These are phyloP conservation scores for Aspergillus floridensis DNA, from an alignment of 2,329 filamentous ascomycete species.

Conservation along the genomic window DNA sequence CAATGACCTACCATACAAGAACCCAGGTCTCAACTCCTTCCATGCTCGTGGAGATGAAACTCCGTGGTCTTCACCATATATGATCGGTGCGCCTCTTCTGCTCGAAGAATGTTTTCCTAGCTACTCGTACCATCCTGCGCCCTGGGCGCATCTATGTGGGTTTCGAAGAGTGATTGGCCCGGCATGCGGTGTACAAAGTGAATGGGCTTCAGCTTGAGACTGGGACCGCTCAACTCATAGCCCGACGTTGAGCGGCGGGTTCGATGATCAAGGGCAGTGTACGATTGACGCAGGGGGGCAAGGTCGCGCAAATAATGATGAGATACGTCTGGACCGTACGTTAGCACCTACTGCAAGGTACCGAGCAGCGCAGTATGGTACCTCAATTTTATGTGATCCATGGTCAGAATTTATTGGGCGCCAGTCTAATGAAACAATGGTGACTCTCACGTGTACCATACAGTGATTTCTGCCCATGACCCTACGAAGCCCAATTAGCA, in stretches of 20 bases:
- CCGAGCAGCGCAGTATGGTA: too few species aligned
- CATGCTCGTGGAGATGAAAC: conserved; percentile 1
- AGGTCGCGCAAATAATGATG: conserved; percentile 14
- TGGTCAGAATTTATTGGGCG: too few species aligned
- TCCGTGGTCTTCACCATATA: conserved; percentile 9
- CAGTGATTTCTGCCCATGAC: too few species aligned
- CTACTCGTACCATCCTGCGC: background rate
- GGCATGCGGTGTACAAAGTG: conserved; percentile 2
- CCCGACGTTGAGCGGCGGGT: conserved; percentile 1
- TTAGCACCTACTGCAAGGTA: background rate
- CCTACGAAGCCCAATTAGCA: too few species aligned
- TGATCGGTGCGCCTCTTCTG: background rate
- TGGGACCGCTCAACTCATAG: background rate
- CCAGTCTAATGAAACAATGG: too few species aligned
- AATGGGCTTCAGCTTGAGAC: background rate
- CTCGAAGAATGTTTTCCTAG: conserved; percentile 1
- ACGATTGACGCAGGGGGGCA: conserved; percentile 13
- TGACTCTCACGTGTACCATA: too few species aligned
- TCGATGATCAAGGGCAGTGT: conserved; percentile 1
- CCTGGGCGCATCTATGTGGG: background rate
- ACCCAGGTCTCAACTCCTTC: too few species aligned
- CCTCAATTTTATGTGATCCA: too few species aligned
- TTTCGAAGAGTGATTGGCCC: conserved; percentile 10
- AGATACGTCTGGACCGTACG: conserved; percentile 7
- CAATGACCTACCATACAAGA: too few species aligned